phyloP scores from a whole-genome alignment of 1,284 basidiomycete species.

The Ceraceosorus guamensis region DNA sequence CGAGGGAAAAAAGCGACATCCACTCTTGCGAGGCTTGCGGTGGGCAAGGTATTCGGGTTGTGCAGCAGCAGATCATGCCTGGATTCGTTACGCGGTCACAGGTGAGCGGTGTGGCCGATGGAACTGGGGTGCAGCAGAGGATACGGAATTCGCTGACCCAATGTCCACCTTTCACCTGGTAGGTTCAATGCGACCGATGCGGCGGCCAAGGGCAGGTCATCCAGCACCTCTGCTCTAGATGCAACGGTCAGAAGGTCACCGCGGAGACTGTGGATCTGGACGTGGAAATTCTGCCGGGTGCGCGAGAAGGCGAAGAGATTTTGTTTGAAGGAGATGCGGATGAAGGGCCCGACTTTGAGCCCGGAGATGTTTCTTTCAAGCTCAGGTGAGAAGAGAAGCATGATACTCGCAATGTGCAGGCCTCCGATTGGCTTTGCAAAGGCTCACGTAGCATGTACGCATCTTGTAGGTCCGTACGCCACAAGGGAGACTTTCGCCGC shows the following conservation, averaged over 20 bases:
- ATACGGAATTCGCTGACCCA: background rate
- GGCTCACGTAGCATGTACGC: background rate
- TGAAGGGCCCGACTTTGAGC: constrained; percentile 35
- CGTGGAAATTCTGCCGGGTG: constrained; percentile 39
- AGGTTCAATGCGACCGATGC: constrained; percentile 36
- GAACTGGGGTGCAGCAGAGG: background rate
- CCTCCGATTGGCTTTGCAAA: background rate
- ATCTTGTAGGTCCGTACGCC: background rate
- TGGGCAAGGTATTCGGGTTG: constrained; percentile 37
- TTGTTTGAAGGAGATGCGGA: constrained; percentile 41
- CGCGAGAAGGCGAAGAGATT: constrained; percentile 35
- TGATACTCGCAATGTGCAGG: too few relatives aligned
- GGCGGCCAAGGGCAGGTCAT: constrained; percentile 38
- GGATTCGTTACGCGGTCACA: constrained; percentile 43
- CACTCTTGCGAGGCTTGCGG: constrained; percentile 38
- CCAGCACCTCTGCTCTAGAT: constrained; percentile 29
- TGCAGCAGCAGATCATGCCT: constrained; percentile 48
- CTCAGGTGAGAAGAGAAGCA: constrained; percentile 20
- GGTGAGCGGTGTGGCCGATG: constrained; percentile 7
- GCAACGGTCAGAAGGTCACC: constrained; percentile 37
- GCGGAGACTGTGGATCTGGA: constrained; percentile 34
- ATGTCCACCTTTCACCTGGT: background rate
- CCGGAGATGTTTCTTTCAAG: constrained; percentile 43
- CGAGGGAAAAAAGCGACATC: constrained; percentile 37
- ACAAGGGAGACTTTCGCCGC: constrained; percentile 23